Conservation (phyloP, 208 protist genomes). For the Trypanosoma scelopori region DNA sequence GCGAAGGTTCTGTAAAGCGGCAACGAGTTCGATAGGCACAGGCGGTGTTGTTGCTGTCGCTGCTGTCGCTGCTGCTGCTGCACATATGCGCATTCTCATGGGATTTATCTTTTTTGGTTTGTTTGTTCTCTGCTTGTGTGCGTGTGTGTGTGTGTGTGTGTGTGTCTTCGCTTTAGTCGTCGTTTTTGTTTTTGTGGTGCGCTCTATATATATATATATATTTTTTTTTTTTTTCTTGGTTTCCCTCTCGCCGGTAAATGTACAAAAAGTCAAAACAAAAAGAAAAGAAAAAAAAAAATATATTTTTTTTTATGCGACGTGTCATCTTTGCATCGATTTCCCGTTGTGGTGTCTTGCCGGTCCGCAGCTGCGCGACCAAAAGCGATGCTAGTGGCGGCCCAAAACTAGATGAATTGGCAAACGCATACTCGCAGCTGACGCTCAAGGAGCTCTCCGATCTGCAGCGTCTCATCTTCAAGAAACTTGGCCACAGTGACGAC, state of each 20-base stretch:
- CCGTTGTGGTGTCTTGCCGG: conserved; percentile 16
- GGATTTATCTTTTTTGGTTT: background rate
- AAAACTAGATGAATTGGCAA: conserved; percentile 78
- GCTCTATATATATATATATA: too few species aligned
- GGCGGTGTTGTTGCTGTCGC: too few species aligned
- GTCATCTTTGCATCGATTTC: conserved; percentile 22
- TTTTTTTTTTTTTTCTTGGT: background rate
- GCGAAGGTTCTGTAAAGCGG: background rate
- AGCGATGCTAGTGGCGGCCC: conserved; percentile 2
- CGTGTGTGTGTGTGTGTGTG: too few species aligned
- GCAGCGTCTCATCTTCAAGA: conserved; percentile 90
- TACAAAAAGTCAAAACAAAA: too few species aligned
- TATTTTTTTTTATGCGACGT: conserved; percentile 42
- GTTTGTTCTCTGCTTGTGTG: too few species aligned
- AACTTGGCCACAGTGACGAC: conserved; percentile 87
- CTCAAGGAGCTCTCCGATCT: conserved; percentile 85
- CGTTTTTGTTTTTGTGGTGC: too few species aligned
- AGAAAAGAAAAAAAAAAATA: too few species aligned
- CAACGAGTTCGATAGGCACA: conserved; percentile 7
- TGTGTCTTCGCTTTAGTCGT: too few species aligned
- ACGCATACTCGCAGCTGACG: conserved; percentile 82
- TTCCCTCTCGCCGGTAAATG: too few species aligned
- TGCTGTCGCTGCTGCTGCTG: background rate
- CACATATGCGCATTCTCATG: too few species aligned
- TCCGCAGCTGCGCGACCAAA: conserved; percentile 21